phyloP scores from a whole-genome alignment of 345 rosid species.

The Eucalyptus grandis region DNA sequence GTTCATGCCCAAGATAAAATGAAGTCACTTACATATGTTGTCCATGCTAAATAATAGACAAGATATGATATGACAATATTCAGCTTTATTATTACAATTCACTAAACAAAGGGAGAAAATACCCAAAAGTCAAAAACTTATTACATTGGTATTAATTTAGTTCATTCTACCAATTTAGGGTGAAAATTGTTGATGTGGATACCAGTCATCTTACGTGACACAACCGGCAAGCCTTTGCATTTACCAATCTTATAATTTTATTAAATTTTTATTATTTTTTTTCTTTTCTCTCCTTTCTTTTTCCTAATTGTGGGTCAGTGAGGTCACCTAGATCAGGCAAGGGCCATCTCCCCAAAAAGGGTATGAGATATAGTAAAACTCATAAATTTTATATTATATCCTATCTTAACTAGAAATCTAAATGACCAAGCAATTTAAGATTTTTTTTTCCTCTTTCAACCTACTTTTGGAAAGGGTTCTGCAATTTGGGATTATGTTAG shows the following conservation, averaged over 20 bases:
- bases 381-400: background rate
- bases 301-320: too few species aligned
- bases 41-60: background rate
- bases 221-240: fast-evolving
- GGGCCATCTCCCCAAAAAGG: too few species aligned
- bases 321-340: too few species aligned
- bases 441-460: background rate
- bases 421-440: background rate
- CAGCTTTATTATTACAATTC: background rate
- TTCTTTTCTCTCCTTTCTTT: too few species aligned
- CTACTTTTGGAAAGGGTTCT: background rate
- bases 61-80: background rate
- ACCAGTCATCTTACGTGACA: fast-evolving
- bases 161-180: too few species aligned
- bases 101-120: too few species aligned
- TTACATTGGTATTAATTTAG: too few species aligned
- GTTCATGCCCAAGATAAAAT: background rate
- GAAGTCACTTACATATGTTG: background rate
- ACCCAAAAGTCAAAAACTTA: too few species aligned
- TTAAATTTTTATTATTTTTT: too few species aligned
- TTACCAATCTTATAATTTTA: too few species aligned
- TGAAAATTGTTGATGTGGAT: too few species aligned
- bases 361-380: background rate
- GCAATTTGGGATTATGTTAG: background rate
- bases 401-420: background rate